phyloP scores from a whole-genome alignment of 192 early-diverging fungal genomes.

The Coemansia sp. region DNA sequence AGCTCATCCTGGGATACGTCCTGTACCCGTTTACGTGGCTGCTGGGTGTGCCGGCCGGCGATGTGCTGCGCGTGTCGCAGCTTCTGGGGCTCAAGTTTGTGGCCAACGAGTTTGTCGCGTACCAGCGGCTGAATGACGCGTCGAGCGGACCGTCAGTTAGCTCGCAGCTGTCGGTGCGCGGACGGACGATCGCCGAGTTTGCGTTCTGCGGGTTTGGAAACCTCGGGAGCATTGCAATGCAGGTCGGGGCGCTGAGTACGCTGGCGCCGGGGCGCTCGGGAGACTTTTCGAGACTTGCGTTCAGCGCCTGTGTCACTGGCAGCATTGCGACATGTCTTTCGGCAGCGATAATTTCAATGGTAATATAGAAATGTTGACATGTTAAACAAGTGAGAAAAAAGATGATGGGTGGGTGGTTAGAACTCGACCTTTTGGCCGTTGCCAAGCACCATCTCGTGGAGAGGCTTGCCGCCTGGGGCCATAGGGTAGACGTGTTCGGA shows the following conservation, averaged over 20 bases:
- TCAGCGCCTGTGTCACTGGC: constrained; percentile 79
- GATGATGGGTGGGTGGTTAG: background rate
- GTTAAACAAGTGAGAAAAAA: background rate
- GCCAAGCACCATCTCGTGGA: constrained; percentile 82
- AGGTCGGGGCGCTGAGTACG: constrained; percentile 71
- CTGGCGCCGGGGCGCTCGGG: constrained; percentile 68
- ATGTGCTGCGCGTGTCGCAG: constrained; percentile 59
- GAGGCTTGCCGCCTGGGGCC: constrained; percentile 90
- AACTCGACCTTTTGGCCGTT: constrained; percentile 49
- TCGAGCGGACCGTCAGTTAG: constrained; percentile 21
- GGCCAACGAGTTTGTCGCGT: constrained; percentile 90
- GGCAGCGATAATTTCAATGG: constrained; percentile 78
- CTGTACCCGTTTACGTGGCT: constrained; percentile 73
- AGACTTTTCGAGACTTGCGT: constrained; percentile 69
- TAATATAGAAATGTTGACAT: constrained; percentile 42
- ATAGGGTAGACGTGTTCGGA: constrained; percentile 95
- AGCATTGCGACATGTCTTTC: constrained; percentile 76
- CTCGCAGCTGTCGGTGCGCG: constrained; percentile 51
- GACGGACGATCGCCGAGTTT: constrained; percentile 60
- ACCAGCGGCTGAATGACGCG: constrained; percentile 41
- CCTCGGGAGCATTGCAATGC: constrained; percentile 77
- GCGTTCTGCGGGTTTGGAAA: constrained; percentile 89
- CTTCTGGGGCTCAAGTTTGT: constrained; percentile 74
- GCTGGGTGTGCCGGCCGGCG: constrained; percentile 60
- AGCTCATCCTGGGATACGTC: constrained; percentile 72